phyloP scores from a whole-genome alignment of 1,284 basidiomycete species.

The Takashimella tepidaria region DNA sequence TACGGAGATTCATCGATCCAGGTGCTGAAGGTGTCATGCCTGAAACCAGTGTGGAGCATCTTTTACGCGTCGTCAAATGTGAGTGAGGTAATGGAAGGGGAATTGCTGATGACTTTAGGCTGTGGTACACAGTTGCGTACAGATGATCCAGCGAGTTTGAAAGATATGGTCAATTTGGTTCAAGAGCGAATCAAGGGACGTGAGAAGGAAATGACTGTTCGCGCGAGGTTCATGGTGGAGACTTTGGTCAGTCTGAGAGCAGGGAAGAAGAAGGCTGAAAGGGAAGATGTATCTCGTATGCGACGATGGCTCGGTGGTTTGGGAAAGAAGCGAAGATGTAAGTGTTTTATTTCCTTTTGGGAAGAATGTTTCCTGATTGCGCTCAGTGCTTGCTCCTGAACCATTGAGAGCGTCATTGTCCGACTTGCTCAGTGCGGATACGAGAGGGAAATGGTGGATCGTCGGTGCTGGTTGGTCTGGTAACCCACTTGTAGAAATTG shows the following conservation, averaged over 20 bases:
- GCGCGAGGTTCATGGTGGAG: slow-evolving; percentile 85
- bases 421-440: slow-evolving; percentile 80
- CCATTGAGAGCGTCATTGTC: slow-evolving; percentile 73
- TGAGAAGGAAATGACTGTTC: slow-evolving; percentile 57
- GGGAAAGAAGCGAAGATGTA: slow-evolving; percentile 70
- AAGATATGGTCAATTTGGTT: slow-evolving; percentile 57
- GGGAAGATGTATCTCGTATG: slow-evolving; percentile 56
- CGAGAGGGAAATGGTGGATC: slow-evolving; percentile 97
- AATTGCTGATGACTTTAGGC: slow-evolving; percentile 50
- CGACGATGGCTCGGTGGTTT: slow-evolving; percentile 75
- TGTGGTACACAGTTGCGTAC: slow-evolving; percentile 81
- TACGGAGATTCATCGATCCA: slow-evolving; percentile 66
- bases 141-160: slow-evolving; percentile 53
- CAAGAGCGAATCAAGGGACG: slow-evolving; percentile 63
- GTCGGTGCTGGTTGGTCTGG: slow-evolving; percentile 96
- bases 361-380: neutral
- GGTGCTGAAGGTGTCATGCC: slow-evolving; percentile 47
- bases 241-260: slow-evolving; percentile 84
- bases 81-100: slow-evolving; percentile 39
- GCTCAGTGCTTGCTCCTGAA: slow-evolving; percentile 69
- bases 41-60: slow-evolving; percentile 77
- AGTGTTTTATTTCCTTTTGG: slow-evolving; percentile 17
- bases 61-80: slow-evolving; percentile 84
- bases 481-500: slow-evolving; percentile 69
- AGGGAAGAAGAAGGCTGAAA: slow-evolving; percentile 70